Percentiles rank a stretch among this genome's conserved stretches.
Evolutionary conservation across 164 flowering plant species (phyloP).

Genomic region (Vitis cinerea): DNA sequence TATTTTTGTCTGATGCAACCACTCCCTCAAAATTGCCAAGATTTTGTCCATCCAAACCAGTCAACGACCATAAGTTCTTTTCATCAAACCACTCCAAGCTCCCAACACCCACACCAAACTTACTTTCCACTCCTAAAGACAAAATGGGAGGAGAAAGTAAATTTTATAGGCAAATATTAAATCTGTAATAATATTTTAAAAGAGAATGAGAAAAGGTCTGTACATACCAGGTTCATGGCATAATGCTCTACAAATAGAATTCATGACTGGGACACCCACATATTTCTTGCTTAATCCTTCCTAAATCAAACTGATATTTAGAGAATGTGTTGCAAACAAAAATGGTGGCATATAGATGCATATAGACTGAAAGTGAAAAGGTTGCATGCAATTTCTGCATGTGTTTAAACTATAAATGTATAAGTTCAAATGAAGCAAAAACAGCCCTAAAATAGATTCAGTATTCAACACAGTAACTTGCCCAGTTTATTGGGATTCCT

Average conservation of each 20-base stretch:
- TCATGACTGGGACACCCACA: conserved; percentile 90
- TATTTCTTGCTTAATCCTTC: conserved; percentile 54
- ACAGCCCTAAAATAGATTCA: no score
- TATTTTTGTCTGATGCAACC: conserved; percentile 72
- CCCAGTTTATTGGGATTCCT: no score
- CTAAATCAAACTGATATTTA: conserved; percentile 34
- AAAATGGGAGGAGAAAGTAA: not conserved
- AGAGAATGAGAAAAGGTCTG: not conserved
- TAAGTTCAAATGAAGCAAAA: no score
- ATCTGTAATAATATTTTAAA: not conserved
- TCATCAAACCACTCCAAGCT: conserved; percentile 64
- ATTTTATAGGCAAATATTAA: not conserved
- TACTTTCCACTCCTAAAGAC: conserved; percentile 61
- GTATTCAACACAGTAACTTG: no score
- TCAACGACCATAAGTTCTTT: conserved; percentile 53
- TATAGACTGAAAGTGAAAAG: not conserved
- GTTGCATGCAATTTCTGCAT: no score
- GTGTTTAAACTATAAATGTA: no score
- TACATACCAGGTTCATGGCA: conserved; percentile 60
- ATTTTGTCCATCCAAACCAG: conserved; percentile 57
- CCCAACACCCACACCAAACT: conserved; percentile 63
- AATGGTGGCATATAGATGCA: not conserved
- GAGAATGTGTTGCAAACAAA: conserved; percentile 4
- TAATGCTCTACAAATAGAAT: conserved; percentile 70
- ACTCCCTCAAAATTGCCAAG: conserved; percentile 69